These are phyloP conservation scores for Pleomassaria siparia DNA, from an alignment of 2,329 filamentous ascomycete species.

Conservation along the genomic window DNA sequence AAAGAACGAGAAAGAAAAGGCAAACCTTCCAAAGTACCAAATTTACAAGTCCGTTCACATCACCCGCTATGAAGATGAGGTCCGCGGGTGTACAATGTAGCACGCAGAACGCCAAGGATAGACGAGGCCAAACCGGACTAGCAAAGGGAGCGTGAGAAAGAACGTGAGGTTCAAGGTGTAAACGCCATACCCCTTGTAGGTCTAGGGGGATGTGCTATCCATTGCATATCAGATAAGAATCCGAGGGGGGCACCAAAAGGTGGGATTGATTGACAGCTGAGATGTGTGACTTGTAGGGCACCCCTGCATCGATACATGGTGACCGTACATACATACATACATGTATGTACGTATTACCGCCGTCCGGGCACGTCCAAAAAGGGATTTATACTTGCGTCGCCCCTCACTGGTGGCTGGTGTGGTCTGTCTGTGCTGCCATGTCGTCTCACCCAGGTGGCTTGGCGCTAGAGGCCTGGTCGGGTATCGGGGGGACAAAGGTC, in stretches of 20 bases:
- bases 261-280: background rate
- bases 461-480: no score
- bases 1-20: background rate
- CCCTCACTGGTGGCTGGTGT: no score
- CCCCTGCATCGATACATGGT: background rate
- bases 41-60: no score
- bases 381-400: no score
- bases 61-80: no score
- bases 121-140: background rate
- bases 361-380: background rate
- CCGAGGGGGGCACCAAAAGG: background rate
- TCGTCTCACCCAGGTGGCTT: no score
- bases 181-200: background rate
- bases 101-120: background rate
- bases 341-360: no score
- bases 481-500: no score
- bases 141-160: background rate
- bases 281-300: background rate
- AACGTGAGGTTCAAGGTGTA: background rate
- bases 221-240: background rate
- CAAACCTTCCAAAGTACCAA: no score
- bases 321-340: no score
- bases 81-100: background rate
- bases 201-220: background rate
- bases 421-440: no score